These are phyloP conservation scores for Aspergillus pseudonomiae DNA, from an alignment of 2,329 filamentous ascomycete genomes.

Conservation along the genomic window DNA sequence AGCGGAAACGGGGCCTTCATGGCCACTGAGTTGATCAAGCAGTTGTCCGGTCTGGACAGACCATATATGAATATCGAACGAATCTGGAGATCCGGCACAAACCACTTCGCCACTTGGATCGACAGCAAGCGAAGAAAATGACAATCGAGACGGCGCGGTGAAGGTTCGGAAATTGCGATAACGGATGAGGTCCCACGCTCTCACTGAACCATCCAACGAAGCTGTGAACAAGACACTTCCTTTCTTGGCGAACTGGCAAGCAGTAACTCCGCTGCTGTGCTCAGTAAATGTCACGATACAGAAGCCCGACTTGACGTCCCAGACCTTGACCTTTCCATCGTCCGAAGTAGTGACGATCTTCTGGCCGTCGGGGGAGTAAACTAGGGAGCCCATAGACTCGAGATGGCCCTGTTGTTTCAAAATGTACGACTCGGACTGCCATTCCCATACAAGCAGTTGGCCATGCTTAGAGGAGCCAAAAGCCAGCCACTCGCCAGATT, in stretches of 20 bases:
- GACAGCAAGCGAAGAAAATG: constrained; percentile 93
- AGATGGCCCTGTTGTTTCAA: constrained; percentile 98
- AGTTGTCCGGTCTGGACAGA: constrained; percentile 96
- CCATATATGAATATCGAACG: constrained; percentile 97
- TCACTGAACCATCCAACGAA: constrained; percentile 88
- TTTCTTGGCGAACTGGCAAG: constrained; percentile 91
- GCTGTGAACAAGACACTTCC: constrained; percentile 96
- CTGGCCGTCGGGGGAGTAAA: constrained; percentile 92
- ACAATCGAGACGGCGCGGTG: constrained; percentile 85
- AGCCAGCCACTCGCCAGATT: constrained; percentile 92
- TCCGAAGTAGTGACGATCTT: constrained; percentile 91
- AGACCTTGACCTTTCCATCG: constrained; percentile 97
- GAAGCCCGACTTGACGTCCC: constrained; percentile 95
- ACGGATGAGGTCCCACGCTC: constrained; percentile 93
- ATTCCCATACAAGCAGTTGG: constrained; percentile 98
- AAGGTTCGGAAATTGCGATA: constrained; percentile 98
- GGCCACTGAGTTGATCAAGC: constrained; percentile 84
- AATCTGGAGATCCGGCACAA: constrained; percentile 91
- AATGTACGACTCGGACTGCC: constrained; percentile 99
- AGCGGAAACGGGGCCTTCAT: constrained; percentile 90
- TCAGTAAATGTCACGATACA: constrained; percentile 98
- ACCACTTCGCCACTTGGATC: constrained; percentile 96
- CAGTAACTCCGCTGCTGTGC: constrained; percentile 88
- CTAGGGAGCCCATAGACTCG: constrained; percentile 89
- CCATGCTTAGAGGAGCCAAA: constrained; percentile 95